phyloP scores from a whole-genome alignment of 805 yeast genomes.

The Saccharomycopsis sp. region DNA sequence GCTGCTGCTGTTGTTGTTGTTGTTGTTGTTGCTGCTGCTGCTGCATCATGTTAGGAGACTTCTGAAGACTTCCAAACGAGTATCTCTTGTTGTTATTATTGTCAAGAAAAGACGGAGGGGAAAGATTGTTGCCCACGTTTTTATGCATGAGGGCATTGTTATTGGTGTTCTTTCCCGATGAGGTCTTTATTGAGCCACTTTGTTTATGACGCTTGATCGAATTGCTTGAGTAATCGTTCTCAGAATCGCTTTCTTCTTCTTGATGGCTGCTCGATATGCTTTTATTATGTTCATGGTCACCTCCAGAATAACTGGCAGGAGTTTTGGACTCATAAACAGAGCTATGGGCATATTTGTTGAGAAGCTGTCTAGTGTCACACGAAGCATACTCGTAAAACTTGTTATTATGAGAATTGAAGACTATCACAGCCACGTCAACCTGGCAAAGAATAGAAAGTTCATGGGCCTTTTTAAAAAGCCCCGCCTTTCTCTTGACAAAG shows the following conservation, averaged over 20 bases:
- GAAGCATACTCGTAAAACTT: slow-evolving; percentile 82
- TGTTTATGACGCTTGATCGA: slow-evolving; percentile 21
- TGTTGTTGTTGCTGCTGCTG: slow-evolving; percentile 15
- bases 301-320: slow-evolving; percentile 58
- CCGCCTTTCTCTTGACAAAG: slow-evolving; percentile 90
- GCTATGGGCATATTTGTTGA: slow-evolving; percentile 33
- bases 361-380: slow-evolving; percentile 49
- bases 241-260: slow-evolving; percentile 17
- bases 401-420: slow-evolving; percentile 69
- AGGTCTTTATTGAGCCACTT: slow-evolving; percentile 21
- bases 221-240: slow-evolving; percentile 16
- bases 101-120: background rate
- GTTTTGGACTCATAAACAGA: slow-evolving; percentile 51
- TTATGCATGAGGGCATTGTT: slow-evolving; percentile 15
- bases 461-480: slow-evolving; percentile 65
- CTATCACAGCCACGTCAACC: slow-evolving; percentile 86
- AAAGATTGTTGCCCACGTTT: slow-evolving; percentile 4
- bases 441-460: slow-evolving; percentile 80
- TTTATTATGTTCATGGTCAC: slow-evolving; percentile 34
- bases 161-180: slow-evolving; percentile 19
- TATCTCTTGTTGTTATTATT: background rate
- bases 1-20: slow-evolving; percentile 12
- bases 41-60: slow-evolving; percentile 2
- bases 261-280: background rate
- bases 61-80: slow-evolving; percentile 7